Percentiles rank a stretch among this genome's conserved stretches.
phyloP scores from a whole-genome alignment of 2,329 filamentous ascomycete species.

The Ophiostoma novo-ulmi region DNA sequence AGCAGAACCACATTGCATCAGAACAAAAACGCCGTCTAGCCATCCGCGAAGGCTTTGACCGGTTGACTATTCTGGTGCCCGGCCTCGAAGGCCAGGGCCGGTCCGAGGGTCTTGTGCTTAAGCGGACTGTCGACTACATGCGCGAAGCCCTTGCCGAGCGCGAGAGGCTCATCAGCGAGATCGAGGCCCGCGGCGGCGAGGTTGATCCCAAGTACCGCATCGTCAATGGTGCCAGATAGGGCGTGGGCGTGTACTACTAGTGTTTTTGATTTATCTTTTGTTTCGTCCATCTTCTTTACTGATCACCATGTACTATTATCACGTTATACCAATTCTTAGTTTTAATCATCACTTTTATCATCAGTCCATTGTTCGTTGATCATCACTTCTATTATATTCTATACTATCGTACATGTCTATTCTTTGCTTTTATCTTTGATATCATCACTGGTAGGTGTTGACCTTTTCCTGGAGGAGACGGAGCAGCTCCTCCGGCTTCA shows the following conservation, averaged over 20 bases:
- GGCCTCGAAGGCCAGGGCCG: slow-evolving; percentile 77
- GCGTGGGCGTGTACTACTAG: slow-evolving; percentile 18
- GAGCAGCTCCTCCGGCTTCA: slow-evolving; percentile 36
- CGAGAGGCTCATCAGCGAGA: slow-evolving; percentile 51
- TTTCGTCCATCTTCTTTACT: neutral
- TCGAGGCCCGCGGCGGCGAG: slow-evolving; percentile 53
- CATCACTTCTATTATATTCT: too few species aligned
- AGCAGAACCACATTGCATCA: slow-evolving; percentile 37
- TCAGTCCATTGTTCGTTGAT: too few species aligned
- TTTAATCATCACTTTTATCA: neutral
- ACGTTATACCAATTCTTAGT: neutral
- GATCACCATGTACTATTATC: neutral
- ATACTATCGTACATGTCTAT: slow-evolving; percentile 8
- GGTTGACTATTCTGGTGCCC: slow-evolving; percentile 72
- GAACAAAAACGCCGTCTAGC: slow-evolving; percentile 44
- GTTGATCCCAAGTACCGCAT: slow-evolving; percentile 40
- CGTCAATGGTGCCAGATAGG: neutral
- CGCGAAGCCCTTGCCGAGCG: slow-evolving; percentile 55
- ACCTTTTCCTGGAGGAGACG: slow-evolving; percentile 43
- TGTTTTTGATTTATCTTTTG: neutral
- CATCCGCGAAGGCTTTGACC: slow-evolving; percentile 79
- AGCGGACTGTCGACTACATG: slow-evolving; percentile 63
- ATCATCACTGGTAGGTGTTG: slow-evolving; percentile 42
- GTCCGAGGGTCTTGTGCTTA: slow-evolving; percentile 79
- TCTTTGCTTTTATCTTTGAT: neutral